Percentiles rank a stretch among this genome's conserved stretches.
Evolutionary conservation across 1,139 yeast genomes (phyloP).

Genomic region (Debaryomyces udenii): DNA sequence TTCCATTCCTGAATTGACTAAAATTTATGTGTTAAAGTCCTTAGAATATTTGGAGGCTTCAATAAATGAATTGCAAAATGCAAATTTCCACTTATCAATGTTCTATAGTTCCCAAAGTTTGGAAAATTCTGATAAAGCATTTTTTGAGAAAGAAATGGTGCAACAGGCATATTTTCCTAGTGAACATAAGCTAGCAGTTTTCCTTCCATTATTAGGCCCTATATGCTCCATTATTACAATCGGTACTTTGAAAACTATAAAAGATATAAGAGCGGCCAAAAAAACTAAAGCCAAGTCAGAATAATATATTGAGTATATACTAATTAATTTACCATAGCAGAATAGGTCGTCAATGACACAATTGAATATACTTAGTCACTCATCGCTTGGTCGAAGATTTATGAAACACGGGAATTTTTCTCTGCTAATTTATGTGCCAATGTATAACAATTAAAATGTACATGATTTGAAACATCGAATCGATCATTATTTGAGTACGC

Average conservation of each 20-base stretch:
- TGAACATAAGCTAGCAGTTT: conserved; percentile 92
- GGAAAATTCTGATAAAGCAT: conserved; percentile 68
- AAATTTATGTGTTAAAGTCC: conserved; percentile 47
- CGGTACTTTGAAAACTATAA: conserved; percentile 48
- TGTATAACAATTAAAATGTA: no score
- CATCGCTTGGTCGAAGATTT: no score
- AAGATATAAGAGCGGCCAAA: conserved; percentile 24
- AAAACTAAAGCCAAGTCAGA: conserved; percentile 22
- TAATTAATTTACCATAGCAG: no score
- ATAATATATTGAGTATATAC: conserved; percentile 13
- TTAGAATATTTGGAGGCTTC: conserved; percentile 38
- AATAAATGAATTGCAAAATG: conserved; percentile 28
- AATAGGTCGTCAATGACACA: no score
- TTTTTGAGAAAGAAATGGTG: conserved; percentile 92
- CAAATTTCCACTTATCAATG: conserved; percentile 51
- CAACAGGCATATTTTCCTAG: conserved; percentile 94
- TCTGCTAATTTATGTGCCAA: no score
- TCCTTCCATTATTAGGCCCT: conserved; percentile 88
- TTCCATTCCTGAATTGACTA: conserved; percentile 75
- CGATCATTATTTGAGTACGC: not conserved
- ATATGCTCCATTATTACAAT: conserved; percentile 66
- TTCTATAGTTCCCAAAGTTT: conserved; percentile 58
- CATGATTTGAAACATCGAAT: no score
- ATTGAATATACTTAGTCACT: no score
- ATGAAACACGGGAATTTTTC: no score